phyloP scores from a whole-genome alignment of 116 monocot genomes.

The Zostera marina region DNA sequence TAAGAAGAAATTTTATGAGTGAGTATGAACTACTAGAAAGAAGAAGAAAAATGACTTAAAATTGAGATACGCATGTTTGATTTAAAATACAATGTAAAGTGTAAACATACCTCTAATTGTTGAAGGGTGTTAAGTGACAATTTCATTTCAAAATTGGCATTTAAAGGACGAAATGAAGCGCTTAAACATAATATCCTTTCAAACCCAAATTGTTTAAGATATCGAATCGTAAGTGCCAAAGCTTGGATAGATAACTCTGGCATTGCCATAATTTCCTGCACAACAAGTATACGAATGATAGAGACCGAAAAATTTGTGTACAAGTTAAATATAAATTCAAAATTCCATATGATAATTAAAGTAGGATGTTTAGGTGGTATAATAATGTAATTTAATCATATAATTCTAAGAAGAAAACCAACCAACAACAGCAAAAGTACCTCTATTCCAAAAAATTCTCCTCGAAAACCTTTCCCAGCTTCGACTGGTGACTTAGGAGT shows the following conservation, averaged over 20 bases:
- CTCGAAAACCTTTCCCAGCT: constrained; percentile 8
- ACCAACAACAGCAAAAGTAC: constrained; percentile 16
- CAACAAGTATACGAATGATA: neutral
- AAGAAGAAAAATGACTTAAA: no score
- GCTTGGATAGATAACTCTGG: constrained; percentile 78
- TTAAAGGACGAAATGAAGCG: constrained; percentile 76
- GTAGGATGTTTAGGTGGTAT: no score
- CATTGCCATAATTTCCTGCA: constrained; percentile 70
- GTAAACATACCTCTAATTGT: constrained; percentile 65
- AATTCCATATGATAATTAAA: neutral
- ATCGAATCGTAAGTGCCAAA: constrained; percentile 54
- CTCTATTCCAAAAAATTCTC: constrained; percentile 38
- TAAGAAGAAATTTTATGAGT: no score
- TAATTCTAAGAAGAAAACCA: neutral
- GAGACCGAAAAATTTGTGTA: neutral
- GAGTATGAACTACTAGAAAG: no score
- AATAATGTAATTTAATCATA: no score
- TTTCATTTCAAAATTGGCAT: constrained; percentile 49
- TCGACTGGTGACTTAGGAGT: constrained; percentile 3
- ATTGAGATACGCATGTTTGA: neutral
- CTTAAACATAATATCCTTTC: constrained; percentile 61
- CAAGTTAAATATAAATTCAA: neutral
- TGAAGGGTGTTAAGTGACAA: constrained; percentile 79
- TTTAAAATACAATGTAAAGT: neutral
- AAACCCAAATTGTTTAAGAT: constrained; percentile 83